These are phyloP conservation scores for Adenanthera pavonina DNA, from an alignment of 306 rosid species.

Conservation along the genomic window DNA sequence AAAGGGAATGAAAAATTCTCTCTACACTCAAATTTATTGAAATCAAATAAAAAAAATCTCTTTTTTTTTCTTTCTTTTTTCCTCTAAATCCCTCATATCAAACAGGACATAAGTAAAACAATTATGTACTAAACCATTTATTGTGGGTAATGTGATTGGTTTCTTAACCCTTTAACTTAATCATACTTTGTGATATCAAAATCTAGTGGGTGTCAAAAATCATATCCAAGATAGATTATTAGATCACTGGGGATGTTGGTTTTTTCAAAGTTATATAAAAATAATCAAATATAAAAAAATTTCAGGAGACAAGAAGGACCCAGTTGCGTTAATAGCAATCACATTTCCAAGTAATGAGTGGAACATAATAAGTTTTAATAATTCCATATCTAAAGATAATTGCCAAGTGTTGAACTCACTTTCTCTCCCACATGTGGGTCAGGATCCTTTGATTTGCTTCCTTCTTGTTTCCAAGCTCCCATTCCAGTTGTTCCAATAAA, in stretches of 20 bases:
- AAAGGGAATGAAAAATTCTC: no score
- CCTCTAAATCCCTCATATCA: no score
- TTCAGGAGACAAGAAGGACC: slow-evolving; percentile 53
- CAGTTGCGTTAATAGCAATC: slow-evolving; percentile 50
- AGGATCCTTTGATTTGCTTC: slow-evolving; percentile 48
- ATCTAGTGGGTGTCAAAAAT: slow-evolving; percentile 49
- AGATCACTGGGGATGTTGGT: slow-evolving; percentile 83
- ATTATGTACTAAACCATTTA: no score
- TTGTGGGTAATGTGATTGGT: no score
- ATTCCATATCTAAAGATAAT: slow-evolving; percentile 37
- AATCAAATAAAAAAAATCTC: no score
- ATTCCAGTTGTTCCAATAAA: slow-evolving; percentile 54
- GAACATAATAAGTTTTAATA: slow-evolving; percentile 35
- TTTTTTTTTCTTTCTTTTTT: no score
- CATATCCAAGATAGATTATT: slow-evolving; percentile 75
- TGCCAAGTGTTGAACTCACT: slow-evolving; percentile 44
- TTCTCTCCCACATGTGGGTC: slow-evolving; percentile 58
- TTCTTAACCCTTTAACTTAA: slow-evolving; percentile 8
- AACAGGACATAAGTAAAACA: no score
- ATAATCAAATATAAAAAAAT: not conserved
- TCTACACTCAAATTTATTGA: no score
- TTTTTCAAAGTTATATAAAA: slow-evolving; percentile 43
- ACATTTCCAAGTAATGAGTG: slow-evolving; percentile 65
- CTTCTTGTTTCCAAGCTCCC: slow-evolving; percentile 60
- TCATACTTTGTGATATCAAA: slow-evolving; percentile 42